Base-by-base conservation (phyloP, 257 asterid genomes). In the Anisodus tanguticus region DNA sequence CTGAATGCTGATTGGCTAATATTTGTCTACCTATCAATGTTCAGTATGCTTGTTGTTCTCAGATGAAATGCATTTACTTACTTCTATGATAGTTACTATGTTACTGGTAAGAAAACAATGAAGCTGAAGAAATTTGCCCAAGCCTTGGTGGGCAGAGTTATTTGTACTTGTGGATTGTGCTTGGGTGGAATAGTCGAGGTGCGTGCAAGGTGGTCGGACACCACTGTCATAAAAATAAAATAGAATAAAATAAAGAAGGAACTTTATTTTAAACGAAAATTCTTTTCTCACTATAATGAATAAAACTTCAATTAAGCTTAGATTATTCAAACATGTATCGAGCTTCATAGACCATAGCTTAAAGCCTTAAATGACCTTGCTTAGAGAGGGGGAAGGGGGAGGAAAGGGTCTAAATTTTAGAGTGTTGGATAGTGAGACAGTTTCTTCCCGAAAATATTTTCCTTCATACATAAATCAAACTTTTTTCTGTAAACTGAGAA, bases 291-390 rank as follows among this genome's bases (percentile, higher is more conserved):
- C 31, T 41, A 31, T 69, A 69, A 39, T 39, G 31, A 69, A 41
- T 15, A 26, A 16, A 69, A 69, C 74, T 69, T 39, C 7, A 69
- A 6, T 37, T 15, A 8, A 1, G 54, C 77, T 69, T 69, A 13
- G 53, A 39, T 15, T 8, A 15, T 39, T 69, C 77, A 68, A 13
- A 69, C 53, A 15, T 39, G 26, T 16, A 9, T 69, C 16, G 54
- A 69, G 77, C 77, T 69, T 26, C 77, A 69, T 69, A 69, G 51
- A 37, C 53, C n/a, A 69, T 39, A 69, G 13, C 26, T 13, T 15
- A 5, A 22, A n/a, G n/a, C n/a, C n/a, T n/a, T n/a, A n/a, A n/a
- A n/a, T n/a, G 47, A 31, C 47, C 47, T 66, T 66, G 74, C 47
- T 5, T 35, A 12, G 43, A 10, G 17, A 4, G 43, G 43, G 43